Evolutionary conservation across 2,329 filamentous ascomycete genomes (phyloP), one percentile per base, ranked within the genome.

Genomic region (Zarea fungicola): DNA sequence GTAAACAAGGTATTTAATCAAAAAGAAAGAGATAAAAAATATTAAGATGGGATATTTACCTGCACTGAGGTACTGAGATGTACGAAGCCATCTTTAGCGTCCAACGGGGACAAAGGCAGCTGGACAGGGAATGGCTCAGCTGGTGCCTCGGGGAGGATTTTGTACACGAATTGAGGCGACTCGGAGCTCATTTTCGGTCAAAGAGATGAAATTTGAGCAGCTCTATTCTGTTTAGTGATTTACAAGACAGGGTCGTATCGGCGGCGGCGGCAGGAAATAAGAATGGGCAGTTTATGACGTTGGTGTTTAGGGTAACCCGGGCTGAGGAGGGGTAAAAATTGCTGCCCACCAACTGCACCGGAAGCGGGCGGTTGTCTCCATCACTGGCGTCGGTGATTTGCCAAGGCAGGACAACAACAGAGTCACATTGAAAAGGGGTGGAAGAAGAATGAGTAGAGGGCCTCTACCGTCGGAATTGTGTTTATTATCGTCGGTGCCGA

Each of bases 401-500:
- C n/a, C n/a, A n/a, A n/a, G 18, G 19, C 16, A 10, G 13, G 9
- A 14, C 26, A 25, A 19, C 21, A 7, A 11, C 9, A 31, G 29
- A 25, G 9, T 22, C 40, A 40, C 21, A 13, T 4, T 23, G 19
- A 21, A 25, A 21, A 10, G 28, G 23, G n/a, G n/a, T n/a, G n/a
- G 6, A 31, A 26, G 25, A 25, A 52, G 29, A 45, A 80, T 80
- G 77, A 77, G 75, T 18, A 68, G 67, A 53, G 80, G 77, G 8
- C 86, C 87, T 23, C 69, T 80, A 26, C 78, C 89, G 6, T 84
- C 83, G 19, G 73, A 69, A 51, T 71, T 84, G 34, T 81, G 84
- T 52, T 81, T 89, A 52, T 73, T 92, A 48, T 80, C 78, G 13
- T 71, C 78, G 49, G 68, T 91, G 13, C 70, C 76, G 4, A 61